Percentiles rank a stretch among this genome's conserved stretches.
Conservation (phyloP, 805 yeast species). For the Metschnikowia bowlesiae region DNA sequence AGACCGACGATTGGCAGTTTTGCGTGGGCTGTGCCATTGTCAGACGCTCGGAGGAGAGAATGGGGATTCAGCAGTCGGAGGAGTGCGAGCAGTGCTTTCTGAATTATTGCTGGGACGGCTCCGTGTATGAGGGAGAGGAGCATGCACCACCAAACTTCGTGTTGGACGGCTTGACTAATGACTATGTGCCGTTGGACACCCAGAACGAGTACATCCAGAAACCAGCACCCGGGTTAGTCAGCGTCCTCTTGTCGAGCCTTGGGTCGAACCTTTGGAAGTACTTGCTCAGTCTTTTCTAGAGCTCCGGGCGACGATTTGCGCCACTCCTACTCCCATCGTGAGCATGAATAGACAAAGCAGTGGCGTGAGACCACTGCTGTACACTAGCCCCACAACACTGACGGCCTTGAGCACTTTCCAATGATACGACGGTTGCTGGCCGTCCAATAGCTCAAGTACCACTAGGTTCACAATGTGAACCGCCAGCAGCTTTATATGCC, state of each 20-base stretch:
- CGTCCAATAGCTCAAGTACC: neutral
- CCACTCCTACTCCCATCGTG: neutral
- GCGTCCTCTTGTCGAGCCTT: neutral
- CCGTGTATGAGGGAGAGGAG: conserved; percentile 12
- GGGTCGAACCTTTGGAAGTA: too few species aligned
- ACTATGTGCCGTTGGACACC: conserved; percentile 11
- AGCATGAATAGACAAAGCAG: neutral
- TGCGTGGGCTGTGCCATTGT: conserved; percentile 30
- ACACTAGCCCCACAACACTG: neutral
- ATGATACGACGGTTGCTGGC: neutral
- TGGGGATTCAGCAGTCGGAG: conserved; percentile 20
- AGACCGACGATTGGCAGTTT: conserved; percentile 17
- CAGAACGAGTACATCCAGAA: conserved; percentile 10
- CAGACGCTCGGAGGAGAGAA: conserved; percentile 24
- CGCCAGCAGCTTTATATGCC: neutral
- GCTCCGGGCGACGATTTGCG: neutral
- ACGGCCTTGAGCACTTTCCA: neutral
- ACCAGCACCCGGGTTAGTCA: neutral
- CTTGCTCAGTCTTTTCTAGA: neutral
- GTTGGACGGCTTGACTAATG: conserved; percentile 27
- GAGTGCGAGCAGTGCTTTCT: conserved; percentile 23
- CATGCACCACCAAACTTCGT: conserved; percentile 27
- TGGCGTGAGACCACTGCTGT: too few species aligned
- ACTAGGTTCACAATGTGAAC: neutral
- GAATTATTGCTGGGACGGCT: conserved; percentile 27